Conservation (phyloP, 495 filamentous ascomycete species). For the Baudoinia panamericana region DNA sequence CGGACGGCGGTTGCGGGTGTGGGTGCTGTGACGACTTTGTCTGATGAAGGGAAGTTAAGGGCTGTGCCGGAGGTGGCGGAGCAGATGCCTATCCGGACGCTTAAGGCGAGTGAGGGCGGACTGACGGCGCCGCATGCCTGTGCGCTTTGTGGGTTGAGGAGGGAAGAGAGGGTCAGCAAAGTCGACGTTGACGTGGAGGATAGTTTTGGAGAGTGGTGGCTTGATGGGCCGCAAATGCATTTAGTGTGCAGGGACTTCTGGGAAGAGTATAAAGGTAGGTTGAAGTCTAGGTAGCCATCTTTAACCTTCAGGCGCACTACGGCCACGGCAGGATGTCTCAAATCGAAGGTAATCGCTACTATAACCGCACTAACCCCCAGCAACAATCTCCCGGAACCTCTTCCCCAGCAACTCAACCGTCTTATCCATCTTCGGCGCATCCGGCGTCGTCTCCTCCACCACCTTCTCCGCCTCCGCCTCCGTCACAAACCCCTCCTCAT, state of each 20-base stretch:
- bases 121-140: slow-evolving; percentile 64
- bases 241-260: slow-evolving; percentile 71
- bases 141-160: slow-evolving; percentile 72
- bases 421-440: slow-evolving; percentile 10
- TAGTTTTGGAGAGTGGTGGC: slow-evolving; percentile 93
- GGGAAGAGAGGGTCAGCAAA: slow-evolving; percentile 65
- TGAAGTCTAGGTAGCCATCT: slow-evolving; percentile 49
- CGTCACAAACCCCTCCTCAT: slow-evolving; percentile 15
- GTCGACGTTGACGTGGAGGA: slow-evolving; percentile 71
- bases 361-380: too few relatives aligned
- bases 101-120: slow-evolving; percentile 44
- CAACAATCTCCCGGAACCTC: slow-evolving; percentile 21
- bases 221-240: slow-evolving; percentile 59
- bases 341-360: too few relatives aligned
- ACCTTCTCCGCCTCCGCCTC: slow-evolving; percentile 14
- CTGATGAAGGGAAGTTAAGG: slow-evolving; percentile 11
- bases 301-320: too few relatives aligned
- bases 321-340: too few relatives aligned
- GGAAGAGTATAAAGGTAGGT: slow-evolving; percentile 52
- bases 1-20: slow-evolving; percentile 44
- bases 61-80: slow-evolving; percentile 57
- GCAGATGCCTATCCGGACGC: slow-evolving; percentile 44
- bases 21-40: neutral
- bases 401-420: slow-evolving; percentile 18
- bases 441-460: slow-evolving; percentile 5